Evolutionary conservation across 345 rosid species (phyloP), one percentile per base, ranked within the genome.

Genomic region (Lenwebbia sp.): DNA sequence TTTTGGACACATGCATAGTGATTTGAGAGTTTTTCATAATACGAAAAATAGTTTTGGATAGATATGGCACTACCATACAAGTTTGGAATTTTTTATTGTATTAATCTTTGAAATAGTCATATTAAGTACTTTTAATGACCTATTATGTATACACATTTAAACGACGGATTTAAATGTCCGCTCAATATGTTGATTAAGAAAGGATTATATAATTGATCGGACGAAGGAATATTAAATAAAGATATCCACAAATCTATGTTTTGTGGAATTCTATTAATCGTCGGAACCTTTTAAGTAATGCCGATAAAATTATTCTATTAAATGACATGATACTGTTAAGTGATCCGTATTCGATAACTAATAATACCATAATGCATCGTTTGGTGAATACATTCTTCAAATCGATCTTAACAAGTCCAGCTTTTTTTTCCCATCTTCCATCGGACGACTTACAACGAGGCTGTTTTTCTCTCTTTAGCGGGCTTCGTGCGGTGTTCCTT

Each of bases 291-390:
- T 9, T 0, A 4, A 33, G 81, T 10, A 33, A 70, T 9, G 81
- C 2, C 1, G 4, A 0, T 3, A 2, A 3, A 62, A 62, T 14
- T 15, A 62, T 7, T 1, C 22, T 15, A 19, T 70, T 37, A 9
- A 19, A 17, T 30, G 13, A 33, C 7, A 0, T 1, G 13, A 0
- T 0, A 19, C 10, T 0, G 0, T 3, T 17, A 9, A 8, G 7
- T 9, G 78, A 9, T 6, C 44, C 44, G 1, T 33, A 19, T 33
- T 33, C 25, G 19, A 65, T 33, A 17, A 19, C 5, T 0, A 2
- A 30, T 17, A 2, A 65, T 5, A 4, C 1, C 41, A 28, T 30
- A 17, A 33, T 23, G 12, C 44, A 8, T 14, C 40, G 28, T 60
- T 60, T 21, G 1, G 0, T 30, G 19, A 25, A n/a, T 14, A 28